These are phyloP conservation scores for Kwoniella bestiolae DNA, from an alignment of 768 basidiomycete species.

Conservation along the genomic window DNA sequence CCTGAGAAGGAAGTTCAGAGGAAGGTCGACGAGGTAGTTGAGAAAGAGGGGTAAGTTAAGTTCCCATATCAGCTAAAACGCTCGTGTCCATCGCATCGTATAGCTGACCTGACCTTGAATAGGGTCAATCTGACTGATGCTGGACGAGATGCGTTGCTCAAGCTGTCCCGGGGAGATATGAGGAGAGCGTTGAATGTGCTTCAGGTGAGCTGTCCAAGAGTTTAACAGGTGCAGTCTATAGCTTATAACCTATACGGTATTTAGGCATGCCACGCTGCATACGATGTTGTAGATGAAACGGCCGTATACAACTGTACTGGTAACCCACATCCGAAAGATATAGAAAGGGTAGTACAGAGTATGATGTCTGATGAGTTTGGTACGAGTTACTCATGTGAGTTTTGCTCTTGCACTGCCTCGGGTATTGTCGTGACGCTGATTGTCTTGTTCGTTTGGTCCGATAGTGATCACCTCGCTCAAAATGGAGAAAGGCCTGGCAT, in stretches of 20 bases:
- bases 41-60: slow-evolving; percentile 81
- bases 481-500: slow-evolving; percentile 86
- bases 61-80: not conserved
- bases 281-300: slow-evolving; percentile 81
- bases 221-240: not conserved
- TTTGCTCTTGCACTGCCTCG: not conserved
- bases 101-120: not conserved
- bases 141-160: slow-evolving; percentile 85
- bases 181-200: slow-evolving; percentile 91
- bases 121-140: slow-evolving; percentile 86
- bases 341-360: slow-evolving; percentile 87
- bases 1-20: slow-evolving; percentile 84
- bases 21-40: slow-evolving; percentile 74
- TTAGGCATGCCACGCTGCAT: slow-evolving; percentile 92
- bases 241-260: not conserved
- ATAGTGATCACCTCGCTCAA: slow-evolving; percentile 85
- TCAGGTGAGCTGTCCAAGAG: slow-evolving; percentile 61
- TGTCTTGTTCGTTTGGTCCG: too few relatives aligned
- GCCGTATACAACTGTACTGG: slow-evolving; percentile 98
- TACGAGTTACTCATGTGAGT: slow-evolving; percentile 68
- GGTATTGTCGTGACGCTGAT: not conserved
- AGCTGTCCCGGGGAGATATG: slow-evolving; percentile 96
- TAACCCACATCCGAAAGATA: slow-evolving; percentile 91
- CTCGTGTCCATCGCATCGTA: not conserved
- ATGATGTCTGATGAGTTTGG: slow-evolving; percentile 98